Evolutionary conservation across 2,329 filamentous ascomycete genomes (phyloP).

Genomic region (Emmonsiellopsis sp.): DNA sequence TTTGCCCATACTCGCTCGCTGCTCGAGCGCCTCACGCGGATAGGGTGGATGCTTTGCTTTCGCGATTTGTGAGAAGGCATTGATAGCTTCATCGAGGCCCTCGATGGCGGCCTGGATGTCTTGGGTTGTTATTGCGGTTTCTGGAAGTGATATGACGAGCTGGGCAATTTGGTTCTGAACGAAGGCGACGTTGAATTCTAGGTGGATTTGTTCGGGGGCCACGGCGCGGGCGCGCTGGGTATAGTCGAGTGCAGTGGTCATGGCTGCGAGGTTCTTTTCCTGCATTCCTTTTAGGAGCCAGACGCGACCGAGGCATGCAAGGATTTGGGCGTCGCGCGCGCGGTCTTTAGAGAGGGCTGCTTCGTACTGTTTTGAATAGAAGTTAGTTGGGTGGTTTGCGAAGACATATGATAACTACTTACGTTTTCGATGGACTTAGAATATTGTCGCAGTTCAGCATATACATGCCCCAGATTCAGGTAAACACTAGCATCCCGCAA

Average conservation of each 20-base stretch:
- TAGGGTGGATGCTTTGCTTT: constrained; percentile 66
- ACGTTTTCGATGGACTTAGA: constrained; percentile 78
- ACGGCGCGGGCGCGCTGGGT: constrained; percentile 60
- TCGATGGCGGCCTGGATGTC: constrained; percentile 72
- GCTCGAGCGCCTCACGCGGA: constrained; percentile 80
- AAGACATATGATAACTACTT: constrained; percentile 16
- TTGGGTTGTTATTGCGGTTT: constrained; percentile 65
- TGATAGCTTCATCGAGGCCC: constrained; percentile 79
- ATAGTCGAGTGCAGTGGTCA: constrained; percentile 56
- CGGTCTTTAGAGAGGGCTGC: constrained; percentile 69
- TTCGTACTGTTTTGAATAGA: constrained; percentile 56
- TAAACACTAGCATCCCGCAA: constrained; percentile 80
- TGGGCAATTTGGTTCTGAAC: constrained; percentile 91
- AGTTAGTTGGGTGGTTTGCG: constrained; percentile 5
- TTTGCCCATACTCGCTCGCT: constrained; percentile 92
- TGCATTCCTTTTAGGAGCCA: constrained; percentile 74
- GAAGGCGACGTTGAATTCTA: constrained; percentile 96
- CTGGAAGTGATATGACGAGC: constrained; percentile 62
- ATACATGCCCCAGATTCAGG: constrained; percentile 89
- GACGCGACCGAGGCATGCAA: constrained; percentile 78
- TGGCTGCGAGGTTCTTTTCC: constrained; percentile 52
- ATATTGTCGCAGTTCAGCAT: constrained; percentile 81
- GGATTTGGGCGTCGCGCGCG: constrained; percentile 66
- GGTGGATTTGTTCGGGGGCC: constrained; percentile 75
- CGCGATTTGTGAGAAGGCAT: constrained; percentile 51